Conservation (phyloP, 371 early-diverging fungal genomes). For the Lichtheimia ramosa region DNA sequence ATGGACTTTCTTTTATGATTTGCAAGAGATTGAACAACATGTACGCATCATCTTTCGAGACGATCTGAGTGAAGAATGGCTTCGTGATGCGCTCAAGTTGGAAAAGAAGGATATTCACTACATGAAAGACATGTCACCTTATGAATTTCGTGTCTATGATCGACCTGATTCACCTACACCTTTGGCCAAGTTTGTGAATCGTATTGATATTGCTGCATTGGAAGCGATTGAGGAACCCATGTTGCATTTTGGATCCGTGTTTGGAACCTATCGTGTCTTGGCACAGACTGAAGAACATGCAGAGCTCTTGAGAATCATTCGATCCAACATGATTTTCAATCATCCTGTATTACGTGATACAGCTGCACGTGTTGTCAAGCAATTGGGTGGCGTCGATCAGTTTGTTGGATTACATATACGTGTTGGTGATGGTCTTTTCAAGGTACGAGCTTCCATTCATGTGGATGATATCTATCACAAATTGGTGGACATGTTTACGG, state of each 20-base stretch:
- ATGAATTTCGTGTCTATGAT: conserved; percentile 54
- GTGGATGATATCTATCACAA: conserved; percentile 48
- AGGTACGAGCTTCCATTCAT: conserved; percentile 39
- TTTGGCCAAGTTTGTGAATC: conserved; percentile 41
- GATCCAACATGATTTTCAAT: conserved; percentile 49
- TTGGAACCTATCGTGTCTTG: conserved; percentile 54
- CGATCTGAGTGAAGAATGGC: conserved; percentile 45
- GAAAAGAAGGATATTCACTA: conserved; percentile 38
- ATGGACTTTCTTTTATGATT: conserved; percentile 61
- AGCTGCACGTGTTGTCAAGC: conserved; percentile 33
- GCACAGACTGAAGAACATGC: conserved; percentile 42
- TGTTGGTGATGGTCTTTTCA: conserved; percentile 56
- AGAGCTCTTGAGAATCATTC: conserved; percentile 34
- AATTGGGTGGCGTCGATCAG: conserved; percentile 38
- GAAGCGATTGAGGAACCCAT: conserved; percentile 38
- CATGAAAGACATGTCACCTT: conserved; percentile 52
- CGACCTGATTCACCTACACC: conserved; percentile 45
- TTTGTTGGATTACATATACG: conserved; percentile 58
- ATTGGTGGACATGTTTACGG: conserved; percentile 38
- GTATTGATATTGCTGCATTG: conserved; percentile 41
- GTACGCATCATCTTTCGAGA: conserved; percentile 36
- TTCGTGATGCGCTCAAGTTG: conserved; percentile 23
- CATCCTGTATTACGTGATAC: conserved; percentile 49
- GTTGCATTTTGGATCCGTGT: conserved; percentile 60
- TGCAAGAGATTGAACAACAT: conserved; percentile 30